Evolutionary conservation across 495 filamentous ascomycete genomes (phyloP), one percentile per base, ranked within the genome.

Genomic region (Hyaloscypha variabilis): DNA sequence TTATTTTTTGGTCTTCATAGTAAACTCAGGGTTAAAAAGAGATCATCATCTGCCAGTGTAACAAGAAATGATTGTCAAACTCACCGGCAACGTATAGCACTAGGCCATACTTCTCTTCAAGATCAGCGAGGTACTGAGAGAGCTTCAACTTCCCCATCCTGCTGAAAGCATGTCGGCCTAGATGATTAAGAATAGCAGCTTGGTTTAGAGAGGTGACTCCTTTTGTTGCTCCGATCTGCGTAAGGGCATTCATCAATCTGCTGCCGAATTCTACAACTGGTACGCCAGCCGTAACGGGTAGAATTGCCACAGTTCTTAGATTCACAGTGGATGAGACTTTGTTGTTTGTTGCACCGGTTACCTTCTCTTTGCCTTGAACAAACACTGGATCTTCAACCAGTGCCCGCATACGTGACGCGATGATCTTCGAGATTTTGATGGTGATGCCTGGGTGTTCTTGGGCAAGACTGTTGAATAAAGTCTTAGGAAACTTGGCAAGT

Each of bases 401-500:
- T 29, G 92, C 85, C 63, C 94, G 84, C 95, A 98, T 99, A 11
- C 96, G 86, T 46, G 94, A 91, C 0, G 95, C 95, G 72, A 99
- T 97, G 66, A 99, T 93, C 76, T 97, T 99, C 3, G 96, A 98
- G 14, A 99, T 96, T 76, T 97, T 96, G 67, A 99, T 98, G 0
- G 95, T 98, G 73, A 99, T 97, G 21, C 93, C 96, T 8, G 96
- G 94, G 73, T 99, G 96, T 74, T 98, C 96, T 71, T 94, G 88
- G 0, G 96, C 95, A 6, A 99, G 84, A 73, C 94, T 98, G 77
- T 99, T 99, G 83, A 99, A 99, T 1, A 99, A 80, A 1, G 92
- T 97, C 59, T 93, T 92, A 8, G 95, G 95, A 65, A 99, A 96
- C 65, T 96, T 97, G 49, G 96, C 96, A 28, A 99, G 77, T 70